Conservation (phyloP, 2,329 filamentous ascomycete species). For the Thielaviopsis punctulata region DNA sequence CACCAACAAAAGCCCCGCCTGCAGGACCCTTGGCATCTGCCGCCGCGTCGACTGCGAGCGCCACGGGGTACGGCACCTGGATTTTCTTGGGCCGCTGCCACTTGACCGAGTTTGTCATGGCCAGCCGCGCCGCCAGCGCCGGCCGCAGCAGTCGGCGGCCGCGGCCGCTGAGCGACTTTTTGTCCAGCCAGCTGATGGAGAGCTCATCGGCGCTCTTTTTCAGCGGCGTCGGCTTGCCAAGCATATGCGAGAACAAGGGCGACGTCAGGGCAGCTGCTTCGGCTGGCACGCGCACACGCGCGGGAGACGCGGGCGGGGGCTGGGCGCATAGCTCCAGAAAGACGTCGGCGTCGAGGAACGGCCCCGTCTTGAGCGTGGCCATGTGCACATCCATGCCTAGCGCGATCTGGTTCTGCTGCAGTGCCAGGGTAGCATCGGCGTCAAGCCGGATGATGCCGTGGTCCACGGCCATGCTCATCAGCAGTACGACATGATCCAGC, state of each 20-base stretch:
- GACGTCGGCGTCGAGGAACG: not conserved
- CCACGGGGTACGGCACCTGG: conserved; percentile 2
- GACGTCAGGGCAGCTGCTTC: no score
- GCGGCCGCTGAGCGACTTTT: no score
- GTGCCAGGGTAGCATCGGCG: no score
- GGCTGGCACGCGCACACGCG: not conserved
- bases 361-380: not conserved
- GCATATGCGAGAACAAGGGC: not conserved
- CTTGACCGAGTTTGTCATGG: not conserved
- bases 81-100: not conserved
- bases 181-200: not conserved
- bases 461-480: not conserved
- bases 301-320: no score
- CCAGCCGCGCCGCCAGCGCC: not conserved
- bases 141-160: not conserved
- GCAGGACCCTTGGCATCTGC: no score
- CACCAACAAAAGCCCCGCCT: no score
- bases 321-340: not conserved
- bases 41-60: no score
- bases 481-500: not conserved
- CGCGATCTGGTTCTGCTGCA: not conserved
- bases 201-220: not conserved
- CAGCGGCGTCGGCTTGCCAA: not conserved
- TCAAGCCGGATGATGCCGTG: not conserved
- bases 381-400: not conserved